A percentile compares a stretch with the other conserved stretches of the same genome.
Conservation (phyloP, 2,329 filamentous ascomycete genomes). For the Elsinoe perseae region DNA sequence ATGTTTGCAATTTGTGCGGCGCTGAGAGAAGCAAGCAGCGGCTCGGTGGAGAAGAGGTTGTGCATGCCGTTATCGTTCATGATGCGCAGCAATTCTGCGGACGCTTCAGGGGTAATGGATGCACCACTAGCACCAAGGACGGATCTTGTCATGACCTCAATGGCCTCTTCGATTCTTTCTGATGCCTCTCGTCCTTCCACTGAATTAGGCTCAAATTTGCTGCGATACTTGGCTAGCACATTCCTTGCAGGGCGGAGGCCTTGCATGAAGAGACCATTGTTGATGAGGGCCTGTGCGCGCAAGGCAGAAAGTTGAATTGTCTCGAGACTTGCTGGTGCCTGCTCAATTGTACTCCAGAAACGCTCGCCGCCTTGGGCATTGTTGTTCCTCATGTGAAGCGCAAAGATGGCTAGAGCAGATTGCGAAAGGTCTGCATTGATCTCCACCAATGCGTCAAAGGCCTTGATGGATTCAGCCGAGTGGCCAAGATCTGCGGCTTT, state of each 20-base stretch:
- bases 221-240: constrained; percentile 80
- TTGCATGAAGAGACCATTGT: constrained; percentile 74
- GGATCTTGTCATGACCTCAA: constrained; percentile 59
- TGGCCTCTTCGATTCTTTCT: constrained; percentile 80
- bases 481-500: constrained; percentile 74
- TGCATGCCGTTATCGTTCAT: constrained; percentile 60
- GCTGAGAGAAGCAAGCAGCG: constrained; percentile 53
- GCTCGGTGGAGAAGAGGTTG: constrained; percentile 51
- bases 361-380: constrained; percentile 68
- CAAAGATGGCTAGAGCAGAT: constrained; percentile 73
- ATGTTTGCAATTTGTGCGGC: constrained; percentile 53
- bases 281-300: constrained; percentile 82
- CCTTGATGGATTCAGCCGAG: constrained; percentile 55
- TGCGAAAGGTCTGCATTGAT: constrained; percentile 40
- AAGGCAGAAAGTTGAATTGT: constrained; percentile 85
- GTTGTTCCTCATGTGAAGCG: constrained; percentile 75
- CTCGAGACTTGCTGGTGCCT: constrained; percentile 52
- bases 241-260: constrained; percentile 69
- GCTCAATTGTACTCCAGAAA: constrained; percentile 69
- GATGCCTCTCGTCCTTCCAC: constrained; percentile 48
- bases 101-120: constrained; percentile 46
- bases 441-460: constrained; percentile 44
- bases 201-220: constrained; percentile 44
- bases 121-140: constrained; percentile 44
- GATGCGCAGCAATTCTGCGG: constrained; percentile 53